A percentile compares a stretch with the other conserved stretches of the same genome.
Conservation (phyloP, 1,139 yeast genomes). For the Tardiomyces digboiensis region DNA sequence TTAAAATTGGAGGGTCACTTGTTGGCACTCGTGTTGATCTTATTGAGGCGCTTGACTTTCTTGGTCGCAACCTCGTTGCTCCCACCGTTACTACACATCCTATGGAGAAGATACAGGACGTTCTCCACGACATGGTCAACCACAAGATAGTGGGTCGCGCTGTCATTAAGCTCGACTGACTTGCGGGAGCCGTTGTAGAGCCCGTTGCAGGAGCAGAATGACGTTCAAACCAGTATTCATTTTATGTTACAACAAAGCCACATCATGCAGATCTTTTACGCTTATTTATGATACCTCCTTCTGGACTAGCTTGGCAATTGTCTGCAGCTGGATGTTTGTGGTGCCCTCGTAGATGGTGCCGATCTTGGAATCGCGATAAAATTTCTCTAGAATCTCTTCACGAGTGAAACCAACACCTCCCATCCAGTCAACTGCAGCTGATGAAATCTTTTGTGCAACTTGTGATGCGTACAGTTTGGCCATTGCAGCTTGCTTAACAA, state of each 20-base stretch:
- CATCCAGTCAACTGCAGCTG: conserved; percentile 38
- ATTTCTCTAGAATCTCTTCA: conserved; percentile 34
- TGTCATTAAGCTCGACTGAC: conserved; percentile 40
- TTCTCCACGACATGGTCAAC: conserved; percentile 58
- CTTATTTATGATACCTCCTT: no score
- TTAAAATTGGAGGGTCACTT: conserved; percentile 62
- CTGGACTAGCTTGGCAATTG: conserved; percentile 34
- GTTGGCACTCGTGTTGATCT: conserved; percentile 79
- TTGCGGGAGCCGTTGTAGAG: no score
- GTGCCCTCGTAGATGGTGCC: conserved; percentile 39
- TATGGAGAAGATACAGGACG: conserved; percentile 49
- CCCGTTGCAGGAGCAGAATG: no score
- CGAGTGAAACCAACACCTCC: conserved; percentile 40
- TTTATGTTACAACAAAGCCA: neutral
- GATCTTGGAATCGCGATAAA: conserved; percentile 36
- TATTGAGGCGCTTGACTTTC: conserved; percentile 69
- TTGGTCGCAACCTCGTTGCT: conserved; percentile 54
- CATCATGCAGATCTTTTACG: no score
- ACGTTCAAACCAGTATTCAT: neutral
- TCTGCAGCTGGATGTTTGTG: conserved; percentile 34
- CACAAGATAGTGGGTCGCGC: conserved; percentile 69
- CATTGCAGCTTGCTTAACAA: conserved; percentile 37
- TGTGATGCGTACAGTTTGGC: conserved; percentile 35
- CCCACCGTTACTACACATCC: conserved; percentile 42
- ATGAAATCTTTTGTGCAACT: conserved; percentile 32